Percentiles rank a stretch among this genome's conserved stretches.
phyloP scores from a whole-genome alignment of 2,329 filamentous ascomycete species.

The Nemania bipapillata region DNA sequence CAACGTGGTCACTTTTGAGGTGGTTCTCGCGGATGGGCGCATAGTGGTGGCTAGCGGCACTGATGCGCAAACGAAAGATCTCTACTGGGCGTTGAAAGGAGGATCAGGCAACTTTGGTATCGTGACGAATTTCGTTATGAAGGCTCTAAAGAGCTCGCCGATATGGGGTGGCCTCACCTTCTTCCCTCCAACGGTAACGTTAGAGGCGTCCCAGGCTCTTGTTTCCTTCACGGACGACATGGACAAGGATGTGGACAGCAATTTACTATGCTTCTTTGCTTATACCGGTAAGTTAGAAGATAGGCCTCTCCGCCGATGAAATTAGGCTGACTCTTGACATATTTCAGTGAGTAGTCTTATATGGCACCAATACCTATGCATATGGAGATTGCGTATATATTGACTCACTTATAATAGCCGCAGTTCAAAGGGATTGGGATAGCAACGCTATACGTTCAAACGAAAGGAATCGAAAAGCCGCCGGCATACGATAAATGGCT shows the following conservation, averaged over 20 bases:
- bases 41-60: conserved; percentile 7
- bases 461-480: not conserved
- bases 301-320: no score
- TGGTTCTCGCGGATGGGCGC: conserved; percentile 40
- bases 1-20: conserved; percentile 52
- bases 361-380: no score
- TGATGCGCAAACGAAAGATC: conserved; percentile 33
- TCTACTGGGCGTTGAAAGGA: conserved; percentile 55
- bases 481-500: not conserved
- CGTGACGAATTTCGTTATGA: conserved; percentile 39
- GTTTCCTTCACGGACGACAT: not conserved
- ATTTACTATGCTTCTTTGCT: conserved; percentile 17
- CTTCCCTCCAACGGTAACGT: not conserved
- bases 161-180: conserved; percentile 36
- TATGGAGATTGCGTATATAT: no score
- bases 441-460: no score
- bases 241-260: conserved; percentile 5
- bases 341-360: no score
- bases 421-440: no score
- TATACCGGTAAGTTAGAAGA: conserved; percentile 17
- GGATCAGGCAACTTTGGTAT: conserved; percentile 42
- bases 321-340: no score
- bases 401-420: no score
- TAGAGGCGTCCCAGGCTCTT: not conserved
- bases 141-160: not conserved